phyloP scores from a whole-genome alignment of 2,329 filamentous ascomycete species.

The Xylaria sp. region DNA sequence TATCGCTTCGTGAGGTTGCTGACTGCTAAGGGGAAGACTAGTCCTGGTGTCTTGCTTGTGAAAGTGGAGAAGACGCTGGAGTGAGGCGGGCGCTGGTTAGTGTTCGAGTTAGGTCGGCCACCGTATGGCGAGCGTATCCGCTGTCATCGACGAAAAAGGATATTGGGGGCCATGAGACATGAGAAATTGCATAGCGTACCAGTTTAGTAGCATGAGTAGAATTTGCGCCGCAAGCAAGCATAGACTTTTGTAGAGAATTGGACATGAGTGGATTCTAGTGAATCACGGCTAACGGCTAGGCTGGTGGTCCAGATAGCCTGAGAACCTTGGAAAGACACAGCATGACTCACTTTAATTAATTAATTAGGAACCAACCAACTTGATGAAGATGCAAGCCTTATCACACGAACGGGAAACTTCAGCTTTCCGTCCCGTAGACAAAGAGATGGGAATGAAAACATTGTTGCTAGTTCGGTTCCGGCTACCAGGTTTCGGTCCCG shows the following conservation, averaged over 20 bases:
- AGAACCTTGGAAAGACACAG: neutral
- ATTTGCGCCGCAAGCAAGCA: neutral
- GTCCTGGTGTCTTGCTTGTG: slow-evolving; percentile 76
- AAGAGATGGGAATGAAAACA: neutral
- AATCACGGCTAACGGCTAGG: neutral
- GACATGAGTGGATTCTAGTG: neutral
- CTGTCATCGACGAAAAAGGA: too few species aligned
- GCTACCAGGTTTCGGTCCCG: slow-evolving; percentile 3
- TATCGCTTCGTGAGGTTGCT: slow-evolving; percentile 81
- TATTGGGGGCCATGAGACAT: neutral
- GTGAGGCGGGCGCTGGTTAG: slow-evolving; percentile 14
- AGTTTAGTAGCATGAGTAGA: neutral
- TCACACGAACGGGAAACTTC: neutral
- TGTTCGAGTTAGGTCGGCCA: neutral
- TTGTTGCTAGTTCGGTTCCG: slow-evolving; percentile 8
- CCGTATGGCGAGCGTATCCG: neutral
- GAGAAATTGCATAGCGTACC: slow-evolving; percentile 2
- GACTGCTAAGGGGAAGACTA: slow-evolving; percentile 72
- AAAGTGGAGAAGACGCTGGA: slow-evolving; percentile 69
- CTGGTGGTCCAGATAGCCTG: neutral
- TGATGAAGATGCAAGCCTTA: neutral
- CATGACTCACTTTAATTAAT: slow-evolving; percentile 12
- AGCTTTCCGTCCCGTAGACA: neutral
- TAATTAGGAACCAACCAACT: neutral
- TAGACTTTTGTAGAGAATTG: too few species aligned